Evolutionary conservation across 208 protist species (phyloP), one percentile per base, ranked within the genome.

Genomic region (Leishmania tarentolae): DNA sequence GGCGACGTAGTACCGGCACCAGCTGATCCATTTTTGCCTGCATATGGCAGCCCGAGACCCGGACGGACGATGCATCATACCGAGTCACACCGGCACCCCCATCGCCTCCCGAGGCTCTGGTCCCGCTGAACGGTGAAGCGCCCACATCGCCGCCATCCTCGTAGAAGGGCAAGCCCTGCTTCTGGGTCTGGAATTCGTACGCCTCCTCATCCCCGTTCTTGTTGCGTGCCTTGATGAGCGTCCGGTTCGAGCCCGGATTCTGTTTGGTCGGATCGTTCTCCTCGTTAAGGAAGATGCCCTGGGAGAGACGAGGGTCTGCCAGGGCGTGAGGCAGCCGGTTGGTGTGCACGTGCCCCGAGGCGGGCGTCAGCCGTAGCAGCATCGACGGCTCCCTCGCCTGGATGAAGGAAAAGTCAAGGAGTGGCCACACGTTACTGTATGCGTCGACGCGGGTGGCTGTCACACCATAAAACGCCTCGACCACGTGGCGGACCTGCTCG

Each of bases 191-290:
- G 84, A 97, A 94, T 85, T 97, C 94, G 83, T 97, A 97, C 37
- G 92, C 94, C 85, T 97, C 91, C 86, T 97, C 94, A 73, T 97
- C 94, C 19, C 94, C 94, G 19, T 85, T 69, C 84, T 96, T 96
- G 83, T 97, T 97, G 69, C 90, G 89, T 19, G 94, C 94, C 83
- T 95, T 96, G 82, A 97, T 92, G 66, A 97, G 85, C 53, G 90
- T 90, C 35, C 92, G 91, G 37, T 73, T 80, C 5, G 82, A 76
- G 46, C 68, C 80, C 40, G 78, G 44, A 28, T 37, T 8, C 0
- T 50, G 35, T 56, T 87, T 83, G 35, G 83, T 80, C 19, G 91
- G 89, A 78, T 97, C 94, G 83, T 90, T 97, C 40, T 87, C 82
- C 75, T 90, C 77, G 75, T 93, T 95, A 17, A 95, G 77, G 74